Base-by-base conservation (phyloP, 257 asterid genomes). In the Lithospermum erythrorhizon region DNA sequence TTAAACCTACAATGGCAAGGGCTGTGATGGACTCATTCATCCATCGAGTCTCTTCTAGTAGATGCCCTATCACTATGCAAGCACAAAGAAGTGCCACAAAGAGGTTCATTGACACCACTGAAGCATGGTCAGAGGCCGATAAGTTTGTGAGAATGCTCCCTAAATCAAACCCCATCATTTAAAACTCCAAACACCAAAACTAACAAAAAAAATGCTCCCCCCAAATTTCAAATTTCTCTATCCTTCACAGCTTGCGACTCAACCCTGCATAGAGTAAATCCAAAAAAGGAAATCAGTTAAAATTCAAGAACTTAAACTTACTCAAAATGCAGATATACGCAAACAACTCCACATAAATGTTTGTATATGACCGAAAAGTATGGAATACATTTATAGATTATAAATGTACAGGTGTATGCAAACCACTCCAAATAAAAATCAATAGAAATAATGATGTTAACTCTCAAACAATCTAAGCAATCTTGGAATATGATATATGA, bases 1-100 rank as follows among this genome's bases (percentile, higher is more conserved):
- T 14, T 20, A 49, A 52, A 61, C 85, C 73, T 72, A 79, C 85
- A 21, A 79, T 76, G 19, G 83, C 55, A 61, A 93, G 96, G 63
- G 99, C 97, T 19, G 99, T 93, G 61, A 93, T 93, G 64, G 99
- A 93, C 70, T 93, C 99, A 71, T 93, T 93, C 95, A 93, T 89
- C 99, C 99, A 93, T 18, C 95, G 93, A 70, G 69, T 83, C 76
- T 93, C 99, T 78, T 93, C 99, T 69, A 89, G 68, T 16, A 93
- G 87, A 81, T 93, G 99, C 68, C 99, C 99, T 20, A 93, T 75
- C 71, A 93, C 86, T 51, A 93, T 84, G 71, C 99, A 93, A 10
- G 86, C 86, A 30, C 94, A 89, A 13, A 93, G 82, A 63, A 93
- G 94, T 0, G 95, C 87, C 56, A 83, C 81, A 37, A 93, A 93